phyloP scores from a whole-genome alignment of 1,284 basidiomycete genomes.

The Athelia psychrophila region DNA sequence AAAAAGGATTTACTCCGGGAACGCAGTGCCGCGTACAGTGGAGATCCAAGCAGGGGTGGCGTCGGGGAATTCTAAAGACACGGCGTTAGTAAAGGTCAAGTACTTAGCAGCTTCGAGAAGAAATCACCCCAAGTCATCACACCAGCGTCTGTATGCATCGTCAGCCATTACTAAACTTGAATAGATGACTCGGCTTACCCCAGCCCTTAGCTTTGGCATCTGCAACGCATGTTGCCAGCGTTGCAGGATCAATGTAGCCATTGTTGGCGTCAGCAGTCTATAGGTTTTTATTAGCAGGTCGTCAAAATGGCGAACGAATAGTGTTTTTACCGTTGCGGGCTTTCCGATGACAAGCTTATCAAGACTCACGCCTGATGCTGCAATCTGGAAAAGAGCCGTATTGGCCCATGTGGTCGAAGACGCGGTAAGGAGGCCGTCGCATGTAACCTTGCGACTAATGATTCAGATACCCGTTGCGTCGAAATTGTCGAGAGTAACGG shows the following conservation, averaged over 20 bases:
- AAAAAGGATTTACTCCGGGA: neutral
- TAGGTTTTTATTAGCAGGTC: too few species aligned
- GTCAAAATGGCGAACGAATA: too few species aligned
- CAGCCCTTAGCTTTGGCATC: conserved; percentile 42
- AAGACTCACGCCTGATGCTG: conserved; percentile 34
- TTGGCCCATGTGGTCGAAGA: conserved; percentile 39
- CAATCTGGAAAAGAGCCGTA: conserved; percentile 46
- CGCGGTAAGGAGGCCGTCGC: conserved; percentile 36
- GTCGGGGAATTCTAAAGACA: neutral
- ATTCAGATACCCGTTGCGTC: too few species aligned
- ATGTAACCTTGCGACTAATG: conserved; percentile 33
- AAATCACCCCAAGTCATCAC: conserved; percentile 8
- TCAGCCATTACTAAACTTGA: neutral
- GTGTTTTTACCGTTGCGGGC: conserved; percentile 28
- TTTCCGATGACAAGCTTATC: conserved; percentile 53
- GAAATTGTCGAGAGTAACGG: too few species aligned
- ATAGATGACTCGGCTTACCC: conserved; percentile 36
- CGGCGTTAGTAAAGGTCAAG: too few species aligned
- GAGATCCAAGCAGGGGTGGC: neutral
- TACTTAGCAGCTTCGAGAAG: too few species aligned
- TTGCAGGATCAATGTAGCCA: conserved; percentile 33
- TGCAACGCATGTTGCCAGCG: conserved; percentile 39
- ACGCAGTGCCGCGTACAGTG: neutral
- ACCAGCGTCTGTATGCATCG: conserved; percentile 31
- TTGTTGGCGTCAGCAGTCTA: too few species aligned